phyloP scores from a whole-genome alignment of 2,329 filamentous ascomycete genomes.

The Cladosporium sp. region DNA sequence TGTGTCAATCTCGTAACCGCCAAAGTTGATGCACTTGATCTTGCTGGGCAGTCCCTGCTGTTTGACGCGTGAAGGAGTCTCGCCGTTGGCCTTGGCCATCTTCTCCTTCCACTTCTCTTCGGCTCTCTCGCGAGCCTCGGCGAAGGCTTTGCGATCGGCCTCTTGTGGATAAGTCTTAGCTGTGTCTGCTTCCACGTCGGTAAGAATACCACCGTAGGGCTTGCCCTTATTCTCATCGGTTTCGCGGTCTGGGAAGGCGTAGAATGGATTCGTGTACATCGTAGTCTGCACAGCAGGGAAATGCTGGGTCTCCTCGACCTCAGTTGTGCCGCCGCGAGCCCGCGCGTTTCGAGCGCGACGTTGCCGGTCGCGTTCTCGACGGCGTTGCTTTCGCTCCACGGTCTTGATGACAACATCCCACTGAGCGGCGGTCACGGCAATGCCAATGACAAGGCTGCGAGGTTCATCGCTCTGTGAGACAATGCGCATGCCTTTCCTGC shows the following conservation, averaged over 20 bases:
- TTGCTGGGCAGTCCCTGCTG: conserved; percentile 85
- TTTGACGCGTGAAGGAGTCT: conserved; percentile 61
- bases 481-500: conserved; percentile 38
- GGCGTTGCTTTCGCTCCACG: conserved; percentile 56
- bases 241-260: conserved; percentile 86
- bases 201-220: conserved; percentile 91
- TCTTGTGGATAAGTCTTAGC: conserved; percentile 79
- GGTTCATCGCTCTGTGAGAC: conserved; percentile 35
- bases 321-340: conserved; percentile 37
- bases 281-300: conserved; percentile 61
- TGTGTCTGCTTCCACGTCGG: conserved; percentile 86
- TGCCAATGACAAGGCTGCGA: conserved; percentile 55
- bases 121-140: conserved; percentile 83
- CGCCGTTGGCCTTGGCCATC: conserved; percentile 61
- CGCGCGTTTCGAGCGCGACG: conserved; percentile 48
- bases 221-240: conserved; percentile 87
- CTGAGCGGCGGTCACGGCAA: conserved; percentile 37
- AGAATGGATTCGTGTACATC: conserved; percentile 75
- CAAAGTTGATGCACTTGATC: conserved; percentile 98
- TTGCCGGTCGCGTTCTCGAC: conserved; percentile 46
- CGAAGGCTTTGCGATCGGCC: conserved; percentile 81
- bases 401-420: conserved; percentile 39
- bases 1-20: conserved; percentile 95
- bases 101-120: conserved; percentile 87
- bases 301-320: conserved; percentile 46